These are phyloP conservation scores for Pholiota conissans DNA, from an alignment of 768 basidiomycete species.

Conservation along the genomic window DNA sequence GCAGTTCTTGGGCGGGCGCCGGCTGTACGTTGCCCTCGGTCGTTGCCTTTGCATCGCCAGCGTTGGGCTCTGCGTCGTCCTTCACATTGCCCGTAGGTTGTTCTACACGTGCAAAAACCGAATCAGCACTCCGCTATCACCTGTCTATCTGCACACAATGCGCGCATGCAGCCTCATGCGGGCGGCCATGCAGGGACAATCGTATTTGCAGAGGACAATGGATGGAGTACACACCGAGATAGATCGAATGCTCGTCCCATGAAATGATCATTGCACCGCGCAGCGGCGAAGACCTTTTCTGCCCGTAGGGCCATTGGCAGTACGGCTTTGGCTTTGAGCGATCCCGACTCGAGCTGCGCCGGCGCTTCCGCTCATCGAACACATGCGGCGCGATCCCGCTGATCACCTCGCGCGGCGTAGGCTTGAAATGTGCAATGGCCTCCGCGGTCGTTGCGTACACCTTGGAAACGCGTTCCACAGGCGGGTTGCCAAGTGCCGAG, in stretches of 20 bases:
- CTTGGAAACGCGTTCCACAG: constrained; percentile 1
- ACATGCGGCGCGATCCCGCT: constrained; percentile 47
- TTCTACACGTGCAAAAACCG: constrained; percentile 1
- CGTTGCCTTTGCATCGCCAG: constrained; percentile 3
- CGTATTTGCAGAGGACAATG: not conserved
- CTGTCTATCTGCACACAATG: not conserved
- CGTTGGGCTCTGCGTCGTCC: not conserved
- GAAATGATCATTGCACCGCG: constrained; percentile 32
- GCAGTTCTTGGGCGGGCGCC: not conserved
- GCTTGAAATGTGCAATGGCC: constrained; percentile 40
- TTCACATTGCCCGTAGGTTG: constrained; percentile 4
- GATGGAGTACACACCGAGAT: constrained; percentile 24
- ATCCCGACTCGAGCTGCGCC: constrained; percentile 23
- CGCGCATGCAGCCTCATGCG: not conserved
- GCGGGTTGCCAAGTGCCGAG: not conserved
- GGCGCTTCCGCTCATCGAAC: constrained; percentile 37
- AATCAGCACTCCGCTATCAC: not conserved
- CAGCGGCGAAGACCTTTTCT: constrained; percentile 30
- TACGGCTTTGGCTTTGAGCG: constrained; percentile 19
- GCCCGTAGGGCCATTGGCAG: constrained; percentile 18
- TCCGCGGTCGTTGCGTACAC: constrained; percentile 22
- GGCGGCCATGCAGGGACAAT: not conserved
- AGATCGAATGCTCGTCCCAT: constrained; percentile 32
- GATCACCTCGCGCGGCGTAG: constrained; percentile 41
- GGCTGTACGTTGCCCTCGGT: not conserved